These are phyloP conservation scores for Thecaphora thlaspeos DNA, from an alignment of 1,284 basidiomycete species.

Conservation along the genomic window DNA sequence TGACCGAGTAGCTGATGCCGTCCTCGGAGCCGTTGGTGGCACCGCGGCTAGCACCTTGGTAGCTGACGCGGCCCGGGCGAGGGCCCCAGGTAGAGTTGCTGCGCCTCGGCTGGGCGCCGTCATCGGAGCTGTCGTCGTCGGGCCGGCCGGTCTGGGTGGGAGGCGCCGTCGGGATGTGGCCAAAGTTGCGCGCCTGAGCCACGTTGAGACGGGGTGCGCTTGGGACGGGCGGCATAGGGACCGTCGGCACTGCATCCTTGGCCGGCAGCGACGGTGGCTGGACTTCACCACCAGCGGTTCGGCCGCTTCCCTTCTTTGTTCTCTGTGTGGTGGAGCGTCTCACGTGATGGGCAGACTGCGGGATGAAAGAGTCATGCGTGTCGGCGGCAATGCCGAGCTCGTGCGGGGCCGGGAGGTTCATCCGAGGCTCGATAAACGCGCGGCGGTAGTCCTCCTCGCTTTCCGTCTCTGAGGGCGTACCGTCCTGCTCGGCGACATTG, in stretches of 20 bases:
- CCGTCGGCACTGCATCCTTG: conserved; percentile 21
- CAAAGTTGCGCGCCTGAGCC: conserved; percentile 35
- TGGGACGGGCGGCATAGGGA: conserved; percentile 36
- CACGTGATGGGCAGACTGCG: conserved; percentile 7
- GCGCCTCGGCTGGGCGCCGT: conserved; percentile 4
- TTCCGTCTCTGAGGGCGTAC: conserved; percentile 35
- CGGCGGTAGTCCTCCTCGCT: conserved; percentile 38
- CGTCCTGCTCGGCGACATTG: conserved; percentile 42
- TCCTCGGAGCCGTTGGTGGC: conserved; percentile 23
- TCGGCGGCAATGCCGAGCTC: conserved; percentile 29
- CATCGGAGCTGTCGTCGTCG: conserved; percentile 7
- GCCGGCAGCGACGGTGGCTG: conserved; percentile 11
- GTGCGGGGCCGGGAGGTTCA: conserved; percentile 35
- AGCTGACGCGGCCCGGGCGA: background rate
- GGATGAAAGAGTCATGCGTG: conserved; percentile 30
- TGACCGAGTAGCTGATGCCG: conserved; percentile 27
- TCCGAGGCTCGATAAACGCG: conserved; percentile 35
- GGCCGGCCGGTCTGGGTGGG: conserved; percentile 1
- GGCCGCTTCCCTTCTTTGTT: background rate
- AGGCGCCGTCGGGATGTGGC: background rate
- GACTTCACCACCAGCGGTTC: conserved; percentile 2
- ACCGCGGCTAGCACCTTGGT: background rate
- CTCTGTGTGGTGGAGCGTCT: background rate
- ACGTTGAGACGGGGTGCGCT: conserved; percentile 37
- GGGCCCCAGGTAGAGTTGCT: conserved; percentile 1